These are phyloP conservation scores for Coniophora puteana DNA, from an alignment of 1,284 basidiomycete genomes.

Conservation along the genomic window DNA sequence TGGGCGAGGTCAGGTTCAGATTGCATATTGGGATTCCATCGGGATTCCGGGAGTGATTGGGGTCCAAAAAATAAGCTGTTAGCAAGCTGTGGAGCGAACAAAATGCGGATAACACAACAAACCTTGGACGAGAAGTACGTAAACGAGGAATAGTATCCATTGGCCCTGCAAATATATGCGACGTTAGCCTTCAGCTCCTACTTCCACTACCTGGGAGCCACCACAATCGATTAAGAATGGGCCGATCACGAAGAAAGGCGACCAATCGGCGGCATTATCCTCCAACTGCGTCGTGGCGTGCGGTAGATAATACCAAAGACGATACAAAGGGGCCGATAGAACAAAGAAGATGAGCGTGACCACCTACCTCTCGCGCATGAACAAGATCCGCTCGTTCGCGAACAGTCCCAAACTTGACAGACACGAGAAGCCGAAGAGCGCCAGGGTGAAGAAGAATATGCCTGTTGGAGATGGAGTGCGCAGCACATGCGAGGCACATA, in stretches of 20 bases:
- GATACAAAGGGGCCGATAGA: neutral
- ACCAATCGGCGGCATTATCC: too few species aligned
- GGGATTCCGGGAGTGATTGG: too few species aligned
- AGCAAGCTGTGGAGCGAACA: neutral
- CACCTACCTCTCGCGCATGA: slow-evolving; percentile 91
- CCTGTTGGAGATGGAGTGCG: slow-evolving; percentile 41
- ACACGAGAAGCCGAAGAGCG: slow-evolving; percentile 95
- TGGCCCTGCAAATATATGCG: slow-evolving; percentile 70
- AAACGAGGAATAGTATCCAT: slow-evolving; percentile 94
- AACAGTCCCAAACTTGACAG: slow-evolving; percentile 90
- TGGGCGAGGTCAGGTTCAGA: slow-evolving; percentile 1
- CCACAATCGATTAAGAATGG: too few species aligned
- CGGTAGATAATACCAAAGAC: neutral
- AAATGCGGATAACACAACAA: slow-evolving; percentile 8
- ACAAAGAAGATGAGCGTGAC: neutral
- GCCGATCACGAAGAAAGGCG: too few species aligned
- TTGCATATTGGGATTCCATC: neutral
- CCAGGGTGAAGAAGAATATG: slow-evolving; percentile 94
- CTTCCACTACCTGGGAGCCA: too few species aligned
- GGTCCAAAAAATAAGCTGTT: slow-evolving; percentile 1
- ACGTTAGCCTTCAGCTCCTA: too few species aligned
- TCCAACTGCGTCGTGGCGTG: too few species aligned
- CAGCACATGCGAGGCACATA: neutral
- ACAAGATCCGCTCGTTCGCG: slow-evolving; percentile 90
- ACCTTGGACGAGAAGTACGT: slow-evolving; percentile 96